Evolutionary conservation across 2,329 filamentous ascomycete species (phyloP).

Genomic region (Xylariaceae sp.): DNA sequence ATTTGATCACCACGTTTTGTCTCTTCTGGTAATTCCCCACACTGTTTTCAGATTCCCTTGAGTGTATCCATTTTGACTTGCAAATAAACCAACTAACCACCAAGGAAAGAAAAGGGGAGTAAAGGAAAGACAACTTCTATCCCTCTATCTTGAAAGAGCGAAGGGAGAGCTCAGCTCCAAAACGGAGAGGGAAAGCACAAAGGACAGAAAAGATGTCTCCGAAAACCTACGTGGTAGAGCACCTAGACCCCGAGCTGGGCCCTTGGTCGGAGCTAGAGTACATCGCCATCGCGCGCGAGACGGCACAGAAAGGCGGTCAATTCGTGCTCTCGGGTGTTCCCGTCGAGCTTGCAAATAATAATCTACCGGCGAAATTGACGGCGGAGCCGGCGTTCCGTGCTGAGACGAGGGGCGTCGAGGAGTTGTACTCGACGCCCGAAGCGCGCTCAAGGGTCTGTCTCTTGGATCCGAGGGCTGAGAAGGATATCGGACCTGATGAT

Average conservation of each 20-base stretch:
- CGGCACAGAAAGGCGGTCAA: constrained; percentile 55
- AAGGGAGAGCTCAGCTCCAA: no score
- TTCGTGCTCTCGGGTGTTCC: constrained; percentile 84
- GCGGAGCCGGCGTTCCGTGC: constrained; percentile 59
- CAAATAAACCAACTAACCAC: no score
- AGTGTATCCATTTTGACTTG: no score
- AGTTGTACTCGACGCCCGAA: constrained; percentile 53
- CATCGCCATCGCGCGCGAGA: constrained; percentile 77
- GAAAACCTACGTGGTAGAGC: constrained; percentile 90
- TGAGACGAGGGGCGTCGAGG: constrained; percentile 74
- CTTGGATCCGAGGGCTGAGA: constrained; percentile 75
- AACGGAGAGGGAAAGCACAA: background rate
- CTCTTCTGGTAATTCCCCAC: no score
- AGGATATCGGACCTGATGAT: constrained; percentile 79
- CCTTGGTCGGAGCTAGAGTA: constrained; percentile 95
- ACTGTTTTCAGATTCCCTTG: no score
- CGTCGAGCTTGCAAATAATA: constrained; percentile 61
- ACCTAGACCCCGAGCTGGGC: constrained; percentile 90
- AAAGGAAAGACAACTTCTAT: no score
- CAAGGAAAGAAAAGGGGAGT: no score
- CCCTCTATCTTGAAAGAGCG: no score
- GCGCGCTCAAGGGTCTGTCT: constrained; percentile 77
- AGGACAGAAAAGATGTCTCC: constrained; percentile 24
- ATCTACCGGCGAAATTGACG: constrained; percentile 54
- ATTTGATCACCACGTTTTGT: no score